Conservation (phyloP, 2,329 filamentous ascomycete species). For the Fusarium metavorans region DNA sequence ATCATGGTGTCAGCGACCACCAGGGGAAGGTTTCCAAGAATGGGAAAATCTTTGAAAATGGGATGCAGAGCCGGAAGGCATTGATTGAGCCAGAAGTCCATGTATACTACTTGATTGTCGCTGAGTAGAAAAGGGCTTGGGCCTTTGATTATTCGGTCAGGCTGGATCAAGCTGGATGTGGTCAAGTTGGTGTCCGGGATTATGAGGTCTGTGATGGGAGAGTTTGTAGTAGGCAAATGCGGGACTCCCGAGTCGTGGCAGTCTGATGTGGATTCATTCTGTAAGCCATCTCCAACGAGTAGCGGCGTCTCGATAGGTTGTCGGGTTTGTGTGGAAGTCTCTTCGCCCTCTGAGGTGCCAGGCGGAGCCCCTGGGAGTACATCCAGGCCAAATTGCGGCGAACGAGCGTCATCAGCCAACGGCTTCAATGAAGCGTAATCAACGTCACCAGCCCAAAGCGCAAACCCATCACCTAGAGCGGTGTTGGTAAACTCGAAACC, state of each 20-base stretch:
- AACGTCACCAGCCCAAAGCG: not conserved
- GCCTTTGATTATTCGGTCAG: not conserved
- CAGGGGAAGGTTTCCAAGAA: not conserved
- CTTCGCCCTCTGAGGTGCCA: not conserved
- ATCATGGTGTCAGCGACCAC: conserved; percentile 11
- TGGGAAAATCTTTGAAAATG: not conserved
- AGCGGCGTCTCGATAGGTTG: not conserved
- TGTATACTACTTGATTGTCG: conserved; percentile 5
- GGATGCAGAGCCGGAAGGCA: conserved; percentile 18
- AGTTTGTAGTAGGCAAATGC: not conserved
- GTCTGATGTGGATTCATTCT: not conserved
- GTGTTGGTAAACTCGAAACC: not conserved
- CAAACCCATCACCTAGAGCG: not conserved
- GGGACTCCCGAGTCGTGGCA: not conserved
- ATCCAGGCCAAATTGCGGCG: not conserved
- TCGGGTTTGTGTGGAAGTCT: not conserved
- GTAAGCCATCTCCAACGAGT: too few relatives aligned
- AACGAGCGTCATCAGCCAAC: too few relatives aligned
- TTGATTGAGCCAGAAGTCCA: conserved; percentile 11
- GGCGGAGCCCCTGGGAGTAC: too few relatives aligned
- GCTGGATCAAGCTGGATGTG: not conserved
- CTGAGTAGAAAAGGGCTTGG: not conserved
- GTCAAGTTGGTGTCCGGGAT: not conserved
- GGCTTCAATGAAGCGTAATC: not conserved
- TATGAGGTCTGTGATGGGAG: not conserved